Evolutionary conservation across 2,329 filamentous ascomycete species (phyloP).

Genomic region (Fonsecaea pedrosoi): DNA sequence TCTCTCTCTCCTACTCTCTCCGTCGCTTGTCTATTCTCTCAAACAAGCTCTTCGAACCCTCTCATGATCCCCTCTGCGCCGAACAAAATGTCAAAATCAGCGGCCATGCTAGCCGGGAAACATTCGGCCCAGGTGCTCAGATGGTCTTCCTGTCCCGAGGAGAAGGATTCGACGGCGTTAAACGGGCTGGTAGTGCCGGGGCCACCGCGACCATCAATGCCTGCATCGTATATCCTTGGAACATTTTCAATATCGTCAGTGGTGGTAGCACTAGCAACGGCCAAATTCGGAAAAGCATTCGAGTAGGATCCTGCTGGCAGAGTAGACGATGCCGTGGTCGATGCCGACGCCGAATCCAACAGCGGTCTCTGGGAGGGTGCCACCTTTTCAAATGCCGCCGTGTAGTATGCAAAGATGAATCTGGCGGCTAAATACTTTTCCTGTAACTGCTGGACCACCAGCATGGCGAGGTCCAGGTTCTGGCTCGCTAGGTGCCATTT

Average conservation of each 20-base stretch:
- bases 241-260: background rate
- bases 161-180: background rate
- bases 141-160: conserved; percentile 16
- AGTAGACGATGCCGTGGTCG: background rate
- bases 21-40: background rate
- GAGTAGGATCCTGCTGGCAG: background rate
- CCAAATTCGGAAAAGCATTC: background rate
- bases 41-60: conserved; percentile 14
- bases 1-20: too few species aligned
- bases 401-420: conserved; percentile 25
- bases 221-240: background rate
- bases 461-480: conserved; percentile 25
- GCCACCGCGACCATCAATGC: background rate
- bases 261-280: background rate
- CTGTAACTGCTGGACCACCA: conserved; percentile 22
- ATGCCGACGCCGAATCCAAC: background rate
- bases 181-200: background rate
- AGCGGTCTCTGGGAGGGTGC: conserved; percentile 10
- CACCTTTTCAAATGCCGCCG: conserved; percentile 23
- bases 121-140: conserved; percentile 17
- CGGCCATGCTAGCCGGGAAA: conserved; percentile 9
- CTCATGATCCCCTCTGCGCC: conserved; percentile 18
- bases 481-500: conserved; percentile 26
- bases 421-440: conserved; percentile 23
- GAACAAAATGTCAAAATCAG: conserved; percentile 21